Percentiles rank a stretch among this genome's conserved stretches.
Evolutionary conservation across 1,284 basidiomycete genomes (phyloP).

Genomic region (Farysia itapuensis): DNA sequence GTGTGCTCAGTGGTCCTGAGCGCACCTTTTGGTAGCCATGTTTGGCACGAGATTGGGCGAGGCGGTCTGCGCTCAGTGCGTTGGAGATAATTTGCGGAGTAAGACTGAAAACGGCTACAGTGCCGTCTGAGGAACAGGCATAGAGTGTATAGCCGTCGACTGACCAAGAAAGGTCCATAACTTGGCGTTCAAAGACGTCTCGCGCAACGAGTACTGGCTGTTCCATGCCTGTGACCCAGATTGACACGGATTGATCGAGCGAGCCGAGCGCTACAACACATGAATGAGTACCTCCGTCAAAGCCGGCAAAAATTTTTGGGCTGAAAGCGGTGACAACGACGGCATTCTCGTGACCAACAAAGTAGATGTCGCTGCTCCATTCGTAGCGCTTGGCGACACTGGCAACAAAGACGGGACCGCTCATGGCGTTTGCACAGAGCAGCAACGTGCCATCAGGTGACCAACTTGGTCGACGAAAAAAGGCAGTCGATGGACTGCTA

Average conservation of each 20-base stretch:
- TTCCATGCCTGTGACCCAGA: constrained; percentile 66
- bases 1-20: neutral
- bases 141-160: constrained; percentile 87
- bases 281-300: constrained; percentile 29
- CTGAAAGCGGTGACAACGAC: constrained; percentile 72
- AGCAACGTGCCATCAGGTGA: constrained; percentile 98
- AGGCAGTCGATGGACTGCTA: constrained; percentile 89
- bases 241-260: constrained; percentile 30
- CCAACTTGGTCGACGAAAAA: constrained; percentile 93
- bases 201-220: constrained; percentile 89
- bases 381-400: constrained; percentile 84
- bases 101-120: constrained; percentile 83
- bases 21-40: constrained; percentile 39
- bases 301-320: constrained; percentile 46
- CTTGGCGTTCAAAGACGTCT: constrained; percentile 89
- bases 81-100: constrained; percentile 78
- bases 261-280: constrained; percentile 52
- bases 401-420: constrained; percentile 95
- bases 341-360: constrained; percentile 96
- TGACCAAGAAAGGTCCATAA: constrained; percentile 93
- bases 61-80: constrained; percentile 71
- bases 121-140: constrained; percentile 92
- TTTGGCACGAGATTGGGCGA: constrained; percentile 35
- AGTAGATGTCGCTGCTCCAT: constrained; percentile 63
- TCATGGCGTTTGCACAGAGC: constrained; percentile 94